phyloP scores from a whole-genome alignment of 306 rosid genomes.

The Quercus ilex region DNA sequence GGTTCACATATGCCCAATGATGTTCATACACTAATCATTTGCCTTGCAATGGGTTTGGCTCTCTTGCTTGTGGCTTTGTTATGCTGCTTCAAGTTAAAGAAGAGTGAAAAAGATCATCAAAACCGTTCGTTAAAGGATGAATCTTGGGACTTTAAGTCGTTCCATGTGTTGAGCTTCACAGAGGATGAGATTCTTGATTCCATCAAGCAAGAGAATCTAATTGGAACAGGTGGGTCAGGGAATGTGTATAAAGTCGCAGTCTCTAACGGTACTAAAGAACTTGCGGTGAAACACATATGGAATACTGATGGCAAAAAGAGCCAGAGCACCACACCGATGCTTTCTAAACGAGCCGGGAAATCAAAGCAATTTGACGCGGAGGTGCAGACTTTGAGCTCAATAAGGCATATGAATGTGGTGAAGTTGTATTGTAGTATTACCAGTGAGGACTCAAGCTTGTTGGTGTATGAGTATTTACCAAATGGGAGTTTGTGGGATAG shows the following conservation, averaged over 20 bases:
- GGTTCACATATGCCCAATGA: slow-evolving; percentile 37
- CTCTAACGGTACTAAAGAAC: slow-evolving; percentile 53
- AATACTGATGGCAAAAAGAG: slow-evolving; percentile 38
- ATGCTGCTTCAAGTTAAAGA: slow-evolving; percentile 32
- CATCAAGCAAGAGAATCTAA: slow-evolving; percentile 72
- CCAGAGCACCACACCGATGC: slow-evolving; percentile 55
- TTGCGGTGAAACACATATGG: slow-evolving; percentile 96
- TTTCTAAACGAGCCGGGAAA: slow-evolving; percentile 28
- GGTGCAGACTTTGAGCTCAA: slow-evolving; percentile 74
- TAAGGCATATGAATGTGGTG: slow-evolving; percentile 93
- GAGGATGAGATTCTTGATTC: slow-evolving; percentile 89
- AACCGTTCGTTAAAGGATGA: slow-evolving; percentile 66
- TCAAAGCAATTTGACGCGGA: slow-evolving; percentile 77
- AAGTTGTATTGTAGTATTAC: slow-evolving; percentile 88
- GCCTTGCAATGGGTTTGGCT: slow-evolving; percentile 33
- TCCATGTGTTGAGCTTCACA: slow-evolving; percentile 71
- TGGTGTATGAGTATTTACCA: slow-evolving; percentile 85
- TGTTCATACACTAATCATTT: slow-evolving; percentile 47
- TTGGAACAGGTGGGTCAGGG: slow-evolving; percentile 92
- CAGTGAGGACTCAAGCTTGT: slow-evolving; percentile 77
- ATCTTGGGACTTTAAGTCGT: slow-evolving; percentile 86
- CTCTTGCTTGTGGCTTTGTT: slow-evolving; percentile 30
- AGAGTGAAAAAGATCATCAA: slow-evolving; percentile 34
- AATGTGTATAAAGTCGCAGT: slow-evolving; percentile 70
- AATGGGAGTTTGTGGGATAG: slow-evolving; percentile 92